These are phyloP conservation scores for Acmispon strigosus DNA, from an alignment of 306 rosid species.

Conservation along the genomic window DNA sequence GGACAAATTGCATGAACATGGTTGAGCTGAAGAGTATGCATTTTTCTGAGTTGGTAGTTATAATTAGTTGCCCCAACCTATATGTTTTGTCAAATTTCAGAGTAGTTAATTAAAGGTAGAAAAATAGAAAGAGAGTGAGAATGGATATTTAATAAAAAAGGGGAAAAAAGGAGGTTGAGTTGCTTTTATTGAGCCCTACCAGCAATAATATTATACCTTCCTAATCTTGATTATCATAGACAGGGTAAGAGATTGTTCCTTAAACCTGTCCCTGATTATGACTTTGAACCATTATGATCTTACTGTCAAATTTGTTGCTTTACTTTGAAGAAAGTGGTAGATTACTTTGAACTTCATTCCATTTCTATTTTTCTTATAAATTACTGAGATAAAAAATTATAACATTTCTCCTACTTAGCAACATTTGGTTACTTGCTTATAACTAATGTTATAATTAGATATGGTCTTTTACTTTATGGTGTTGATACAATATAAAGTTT, in stretches of 20 bases:
- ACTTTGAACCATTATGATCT: slow-evolving; percentile 25
- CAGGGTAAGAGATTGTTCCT: slow-evolving; percentile 19
- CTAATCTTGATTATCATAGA: slow-evolving; percentile 11
- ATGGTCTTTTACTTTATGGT: too few relatives aligned
- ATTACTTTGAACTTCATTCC: not conserved
- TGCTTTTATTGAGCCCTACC: slow-evolving; percentile 2
- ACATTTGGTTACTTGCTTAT: not conserved
- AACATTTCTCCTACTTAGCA: not conserved
- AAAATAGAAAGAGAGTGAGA: not conserved
- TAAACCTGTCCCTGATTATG: slow-evolving; percentile 30
- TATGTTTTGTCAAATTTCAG: slow-evolving; percentile 21
- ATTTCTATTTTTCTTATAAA: not conserved
- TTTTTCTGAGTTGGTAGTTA: not conserved
- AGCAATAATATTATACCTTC: slow-evolving; percentile 9
- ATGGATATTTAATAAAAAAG: not conserved
- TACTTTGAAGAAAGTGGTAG: slow-evolving; percentile 26
- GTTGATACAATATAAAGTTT: too few relatives aligned
- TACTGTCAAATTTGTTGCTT: slow-evolving; percentile 25
- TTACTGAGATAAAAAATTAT: not conserved
- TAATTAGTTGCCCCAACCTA: not conserved
- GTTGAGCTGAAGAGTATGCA: not conserved
- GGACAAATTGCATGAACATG: not conserved
- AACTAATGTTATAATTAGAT: not conserved
- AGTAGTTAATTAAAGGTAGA: not conserved
- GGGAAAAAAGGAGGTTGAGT: not conserved